phyloP scores from a whole-genome alignment of 2,329 filamentous ascomycete species.

The Torrubiella hemipterigena region DNA sequence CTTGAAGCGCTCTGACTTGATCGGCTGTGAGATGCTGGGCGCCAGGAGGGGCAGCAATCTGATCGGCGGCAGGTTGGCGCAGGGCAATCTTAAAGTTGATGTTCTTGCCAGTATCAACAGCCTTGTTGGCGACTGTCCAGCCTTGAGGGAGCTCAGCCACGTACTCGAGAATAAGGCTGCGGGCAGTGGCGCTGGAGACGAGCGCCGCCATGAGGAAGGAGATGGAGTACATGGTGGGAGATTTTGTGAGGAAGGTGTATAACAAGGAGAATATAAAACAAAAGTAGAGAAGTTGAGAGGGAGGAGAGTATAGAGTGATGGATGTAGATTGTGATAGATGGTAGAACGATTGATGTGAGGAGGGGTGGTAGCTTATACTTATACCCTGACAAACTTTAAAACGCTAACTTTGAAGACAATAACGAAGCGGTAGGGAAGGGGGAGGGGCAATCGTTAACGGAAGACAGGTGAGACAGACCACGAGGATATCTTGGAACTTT shows the following conservation, averaged over 20 bases:
- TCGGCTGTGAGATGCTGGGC: slow-evolving; percentile 2
- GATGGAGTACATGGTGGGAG: slow-evolving; percentile 2
- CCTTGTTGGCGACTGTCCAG: slow-evolving; percentile 3
- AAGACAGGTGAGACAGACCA: no score
- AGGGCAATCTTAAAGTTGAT: slow-evolving; percentile 4
- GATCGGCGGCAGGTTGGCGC: slow-evolving; percentile 1
- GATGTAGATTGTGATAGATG: no score
- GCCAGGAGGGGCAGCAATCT: background rate
- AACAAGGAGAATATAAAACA: background rate
- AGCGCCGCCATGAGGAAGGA: slow-evolving; percentile 3
- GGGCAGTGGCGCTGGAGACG: slow-evolving; percentile 2
- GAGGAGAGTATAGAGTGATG: background rate
- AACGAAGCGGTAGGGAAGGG: no score
- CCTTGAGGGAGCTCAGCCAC: slow-evolving; percentile 3
- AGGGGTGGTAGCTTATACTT: no score
- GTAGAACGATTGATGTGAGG: no score
- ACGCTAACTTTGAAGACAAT: no score
- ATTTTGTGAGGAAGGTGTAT: no score
- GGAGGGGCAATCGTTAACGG: no score
- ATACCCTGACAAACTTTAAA: no score
- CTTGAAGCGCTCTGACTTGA: slow-evolving; percentile 2
- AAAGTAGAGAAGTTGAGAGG: background rate
- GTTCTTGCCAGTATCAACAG: background rate
- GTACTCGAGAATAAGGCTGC: slow-evolving; percentile 5
- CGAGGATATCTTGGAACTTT: no score